Percentiles rank a stretch among this genome's conserved stretches.
Evolutionary conservation across 352 stramenopile genomes (phyloP).

Genomic region (Peronosclerospora sorghi): DNA sequence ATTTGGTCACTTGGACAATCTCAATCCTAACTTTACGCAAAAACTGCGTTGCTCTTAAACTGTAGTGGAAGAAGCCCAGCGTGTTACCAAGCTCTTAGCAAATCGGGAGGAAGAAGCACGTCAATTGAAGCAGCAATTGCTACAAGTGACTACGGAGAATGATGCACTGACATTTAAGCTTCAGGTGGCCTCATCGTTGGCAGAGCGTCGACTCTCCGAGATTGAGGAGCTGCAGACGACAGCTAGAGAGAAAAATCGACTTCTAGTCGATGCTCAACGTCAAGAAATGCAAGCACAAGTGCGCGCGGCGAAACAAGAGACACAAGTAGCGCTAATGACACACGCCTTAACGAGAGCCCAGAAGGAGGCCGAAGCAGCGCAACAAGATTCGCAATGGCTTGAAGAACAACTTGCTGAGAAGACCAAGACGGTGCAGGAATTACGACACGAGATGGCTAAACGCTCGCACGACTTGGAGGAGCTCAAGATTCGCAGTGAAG

Average conservation of each 20-base stretch:
- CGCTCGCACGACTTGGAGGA: no score
- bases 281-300: constrained; percentile 55
- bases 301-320: no score
- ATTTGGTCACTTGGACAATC: neutral
- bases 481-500: no score
- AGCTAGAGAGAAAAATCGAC: constrained; percentile 40
- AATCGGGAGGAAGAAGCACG: constrained; percentile 22
- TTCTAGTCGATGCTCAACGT: constrained; percentile 43
- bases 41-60: constrained; percentile 3
- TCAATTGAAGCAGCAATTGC: constrained; percentile 32
- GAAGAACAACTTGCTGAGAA: constrained; percentile 58
- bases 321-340: constrained; percentile 44
- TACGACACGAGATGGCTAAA: no score
- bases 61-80: constrained; percentile 26
- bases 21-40: neutral
- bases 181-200: no score
- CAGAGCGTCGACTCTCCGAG: constrained; percentile 50
- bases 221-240: constrained; percentile 48
- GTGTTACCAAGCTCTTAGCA: constrained; percentile 10
- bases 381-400: constrained; percentile 57
- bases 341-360: no score
- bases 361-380: no score
- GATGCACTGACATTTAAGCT: constrained; percentile 44
- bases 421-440: constrained; percentile 48
- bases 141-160: no score